Evolutionary conservation across 768 basidiomycete species (phyloP).

Genomic region (Tricholoma saponaceum): DNA sequence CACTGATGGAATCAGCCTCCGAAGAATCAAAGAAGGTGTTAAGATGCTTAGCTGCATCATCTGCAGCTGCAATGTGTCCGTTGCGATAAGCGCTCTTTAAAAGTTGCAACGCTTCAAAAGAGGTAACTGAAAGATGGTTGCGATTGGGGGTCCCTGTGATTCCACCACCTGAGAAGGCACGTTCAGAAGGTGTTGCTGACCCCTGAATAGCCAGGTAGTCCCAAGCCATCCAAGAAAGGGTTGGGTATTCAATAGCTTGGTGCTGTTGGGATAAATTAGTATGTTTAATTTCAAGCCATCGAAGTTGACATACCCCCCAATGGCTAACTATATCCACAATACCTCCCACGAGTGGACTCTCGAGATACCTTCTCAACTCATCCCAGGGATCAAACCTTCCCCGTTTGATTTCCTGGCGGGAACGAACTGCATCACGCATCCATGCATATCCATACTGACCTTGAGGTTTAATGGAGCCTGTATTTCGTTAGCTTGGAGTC

Average conservation of each 20-base stretch:
- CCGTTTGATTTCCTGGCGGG: not conserved
- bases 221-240: no score
- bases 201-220: no score
- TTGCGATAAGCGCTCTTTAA: slow-evolving; percentile 13
- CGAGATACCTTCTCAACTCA: no score
- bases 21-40: slow-evolving; percentile 7
- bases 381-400: not conserved
- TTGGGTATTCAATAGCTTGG: not conserved
- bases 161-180: slow-evolving; percentile 25
- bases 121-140: slow-evolving; percentile 7
- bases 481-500: not conserved
- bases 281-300: not conserved
- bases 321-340: not conserved
- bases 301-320: slow-evolving; percentile 1
- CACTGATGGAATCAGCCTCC: slow-evolving; percentile 3
- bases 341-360: not conserved
- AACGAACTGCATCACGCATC: slow-evolving; percentile 1
- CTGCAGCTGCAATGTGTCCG: slow-evolving; percentile 7
- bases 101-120: slow-evolving; percentile 13
- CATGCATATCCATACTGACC: slow-evolving; percentile 2
- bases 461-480: not conserved
- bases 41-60: slow-evolving; percentile 1
- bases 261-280: slow-evolving; percentile 1
- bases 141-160: slow-evolving; percentile 17
- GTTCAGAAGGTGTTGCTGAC: no score